Evolutionary conservation across 257 asterid genomes (phyloP).

Genomic region (Mentha longifolia): DNA sequence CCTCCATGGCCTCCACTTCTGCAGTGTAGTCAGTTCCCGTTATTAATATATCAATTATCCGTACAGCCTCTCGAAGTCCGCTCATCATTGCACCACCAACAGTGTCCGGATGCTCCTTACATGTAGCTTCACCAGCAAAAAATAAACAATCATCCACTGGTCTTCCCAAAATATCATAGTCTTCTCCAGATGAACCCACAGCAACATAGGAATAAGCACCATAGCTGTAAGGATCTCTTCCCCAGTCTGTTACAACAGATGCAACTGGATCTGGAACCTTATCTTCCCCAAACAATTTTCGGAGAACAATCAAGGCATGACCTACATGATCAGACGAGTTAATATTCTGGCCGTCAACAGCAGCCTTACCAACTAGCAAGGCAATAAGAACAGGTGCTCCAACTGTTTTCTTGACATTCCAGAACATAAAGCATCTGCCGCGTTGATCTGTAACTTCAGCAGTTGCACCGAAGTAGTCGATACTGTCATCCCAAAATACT

Average conservation of each 20-base stretch:
- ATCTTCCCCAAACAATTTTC: conserved; percentile 90
- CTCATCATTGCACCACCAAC: conserved; percentile 99
- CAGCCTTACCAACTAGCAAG: conserved; percentile 95
- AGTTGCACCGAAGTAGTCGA: conserved; percentile 98
- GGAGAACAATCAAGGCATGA: conserved; percentile 85
- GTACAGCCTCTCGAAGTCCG: conserved; percentile 96
- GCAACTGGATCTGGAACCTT: conserved; percentile 91
- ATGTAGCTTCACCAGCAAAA: conserved; percentile 99
- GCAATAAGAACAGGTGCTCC: conserved; percentile 99
- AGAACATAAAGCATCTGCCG: conserved; percentile 97
- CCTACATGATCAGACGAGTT: conserved; percentile 72
- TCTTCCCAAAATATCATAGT: conserved; percentile 87
- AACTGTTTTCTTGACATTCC: conserved; percentile 99
- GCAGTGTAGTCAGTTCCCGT: conserved; percentile 82
- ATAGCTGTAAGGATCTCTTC: conserved; percentile 88
- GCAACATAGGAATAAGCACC: conserved; percentile 99
- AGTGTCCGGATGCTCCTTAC: conserved; percentile 99
- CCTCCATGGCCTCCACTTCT: conserved; percentile 89
- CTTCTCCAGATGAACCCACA: conserved; percentile 99
- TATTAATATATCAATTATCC: conserved; percentile 74
- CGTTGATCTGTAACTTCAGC: conserved; percentile 83
- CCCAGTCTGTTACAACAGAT: conserved; percentile 98
- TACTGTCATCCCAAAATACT: conserved; percentile 94
- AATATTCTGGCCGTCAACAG: conserved; percentile 76
- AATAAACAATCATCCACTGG: conserved; percentile 94